A percentile compares a stretch with the other conserved stretches of the same genome.
These are phyloP conservation scores for Cucumis melo DNA, from an alignment of 306 rosid genomes.

Conservation along the genomic window DNA sequence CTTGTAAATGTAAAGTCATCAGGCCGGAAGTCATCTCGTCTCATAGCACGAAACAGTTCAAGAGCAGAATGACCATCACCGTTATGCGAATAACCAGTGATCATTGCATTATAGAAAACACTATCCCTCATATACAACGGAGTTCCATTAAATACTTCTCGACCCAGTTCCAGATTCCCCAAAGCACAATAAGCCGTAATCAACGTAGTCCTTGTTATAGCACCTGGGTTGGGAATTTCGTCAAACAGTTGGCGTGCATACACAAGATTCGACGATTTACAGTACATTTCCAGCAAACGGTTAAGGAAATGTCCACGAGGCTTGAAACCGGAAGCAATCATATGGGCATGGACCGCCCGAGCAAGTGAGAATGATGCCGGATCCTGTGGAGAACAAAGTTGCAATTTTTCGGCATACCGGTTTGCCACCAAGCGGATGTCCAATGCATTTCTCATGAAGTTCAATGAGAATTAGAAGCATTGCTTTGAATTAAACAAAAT, in stretches of 20 bases:
- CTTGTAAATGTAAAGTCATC: conserved; percentile 13
- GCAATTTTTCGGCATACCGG: conserved; percentile 31
- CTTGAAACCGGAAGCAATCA: conserved; percentile 5
- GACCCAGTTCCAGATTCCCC: conserved; percentile 4
- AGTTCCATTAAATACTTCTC: conserved; percentile 6
- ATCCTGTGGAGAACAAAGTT: conserved; percentile 6
- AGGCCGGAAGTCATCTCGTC: background rate
- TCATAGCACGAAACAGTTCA: conserved; percentile 6
- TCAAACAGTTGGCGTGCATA: conserved; percentile 14
- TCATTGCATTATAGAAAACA: conserved; percentile 14
- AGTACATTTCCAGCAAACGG: conserved; percentile 31
- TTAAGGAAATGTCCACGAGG: conserved; percentile 40
- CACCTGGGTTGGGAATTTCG: conserved; percentile 5
- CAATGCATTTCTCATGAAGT: background rate
- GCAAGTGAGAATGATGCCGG: conserved; percentile 19
- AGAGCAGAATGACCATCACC: conserved; percentile 12
- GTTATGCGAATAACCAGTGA: conserved; percentile 8
- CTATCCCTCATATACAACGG: conserved; percentile 13
- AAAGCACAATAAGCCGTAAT: conserved; percentile 2
- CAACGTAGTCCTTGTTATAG: conserved; percentile 6
- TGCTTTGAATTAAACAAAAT: background rate
- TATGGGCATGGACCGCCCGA: conserved; percentile 7
- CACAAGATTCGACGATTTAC: conserved; percentile 16
- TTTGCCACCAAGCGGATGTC: conserved; percentile 18
- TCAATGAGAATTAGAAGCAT: background rate